Percentiles rank a stretch among this genome's conserved stretches.
These are phyloP conservation scores for Aschersonia sp. DNA, from an alignment of 2,329 filamentous ascomycete species.

Conservation along the genomic window DNA sequence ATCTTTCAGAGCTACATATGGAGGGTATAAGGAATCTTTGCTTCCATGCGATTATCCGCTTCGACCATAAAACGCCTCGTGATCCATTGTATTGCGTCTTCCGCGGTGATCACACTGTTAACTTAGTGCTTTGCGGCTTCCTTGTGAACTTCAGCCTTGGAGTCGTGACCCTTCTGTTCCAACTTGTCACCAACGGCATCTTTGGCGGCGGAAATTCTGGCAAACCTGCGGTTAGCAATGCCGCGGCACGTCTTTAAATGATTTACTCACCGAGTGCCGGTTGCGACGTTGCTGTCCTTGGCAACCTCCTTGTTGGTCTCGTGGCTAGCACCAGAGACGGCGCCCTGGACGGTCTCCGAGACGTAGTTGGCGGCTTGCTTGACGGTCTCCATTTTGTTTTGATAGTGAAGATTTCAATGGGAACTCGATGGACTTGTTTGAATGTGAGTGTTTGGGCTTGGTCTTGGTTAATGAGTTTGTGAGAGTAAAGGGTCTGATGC, in stretches of 20 bases:
- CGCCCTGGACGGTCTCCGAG: slow-evolving; percentile 48
- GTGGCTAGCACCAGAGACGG: slow-evolving; percentile 43
- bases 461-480: background rate
- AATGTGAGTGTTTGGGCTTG: background rate
- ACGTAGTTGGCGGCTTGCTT: slow-evolving; percentile 57
- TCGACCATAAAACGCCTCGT: background rate
- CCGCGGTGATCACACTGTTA: background rate
- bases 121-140: slow-evolving; percentile 16
- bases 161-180: slow-evolving; percentile 23
- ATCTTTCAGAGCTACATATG: background rate
- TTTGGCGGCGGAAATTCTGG: slow-evolving; percentile 29
- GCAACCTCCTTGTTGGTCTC: slow-evolving; percentile 57
- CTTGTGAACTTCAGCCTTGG: slow-evolving; percentile 28
- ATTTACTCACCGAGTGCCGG: slow-evolving; percentile 35
- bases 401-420: slow-evolving; percentile 5
- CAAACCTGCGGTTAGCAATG: background rate
- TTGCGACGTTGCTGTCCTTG: slow-evolving; percentile 41
- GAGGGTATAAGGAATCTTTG: background rate
- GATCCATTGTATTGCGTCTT: background rate
- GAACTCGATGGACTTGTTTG: background rate
- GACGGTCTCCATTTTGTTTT: slow-evolving; percentile 32
- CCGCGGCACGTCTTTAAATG: too few species aligned
- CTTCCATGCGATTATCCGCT: background rate
- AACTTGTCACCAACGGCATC: slow-evolving; percentile 35
- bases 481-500: slow-evolving; percentile 7